Base-by-base conservation (phyloP, 2,329 filamentous ascomycete species). In the Amauroascus niger region DNA sequence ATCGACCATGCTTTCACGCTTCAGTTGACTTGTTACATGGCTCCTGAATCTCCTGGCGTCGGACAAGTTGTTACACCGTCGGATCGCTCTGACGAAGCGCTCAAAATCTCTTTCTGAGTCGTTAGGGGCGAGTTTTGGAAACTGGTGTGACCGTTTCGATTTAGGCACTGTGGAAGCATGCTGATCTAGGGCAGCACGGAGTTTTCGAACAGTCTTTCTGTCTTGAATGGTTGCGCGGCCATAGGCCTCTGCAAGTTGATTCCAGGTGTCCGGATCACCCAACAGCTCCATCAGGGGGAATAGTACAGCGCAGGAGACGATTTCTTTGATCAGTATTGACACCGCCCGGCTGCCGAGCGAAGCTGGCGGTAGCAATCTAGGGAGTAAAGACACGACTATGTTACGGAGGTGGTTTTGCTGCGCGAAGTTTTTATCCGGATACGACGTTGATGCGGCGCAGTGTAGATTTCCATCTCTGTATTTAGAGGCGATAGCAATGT, bases 221-320 rank as follows among this genome's bases (percentile, higher is more conserved):
- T 98, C 94, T 68, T 97, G 93, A 40, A 98, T 77, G 74, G 95
- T 85, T 24, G 86, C 85, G 48, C 87, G 83, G 16, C 89, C 83
- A 69, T 86, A 88, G 53, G 84, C 90, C 69, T 97, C 91, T 78
- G 97, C 88, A 56, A 95, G 71, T 68, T 96, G 90, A 64, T 98
- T 97, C 91, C 91, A 98, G 7, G 86, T 95, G 71, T 98, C 94
- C 1, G 94, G 90, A 61, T 98, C 91, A 4, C 87, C 81, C 16
- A 98, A 74, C 57, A 89, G 75, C 62, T 85, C 82, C 65, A 96
- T 77, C 20, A 94, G 74, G 0, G 93, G 93, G 40, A 82, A 83
- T 35, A 98, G 74, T 37, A 98, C 84, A n/a, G 88, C 88, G 68
- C 93, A 96, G 20, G 88, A 79, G n/a, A 96, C 81, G 57, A 98